phyloP scores from a whole-genome alignment of 352 stramenopile genomes.

The Pythium aquatile region DNA sequence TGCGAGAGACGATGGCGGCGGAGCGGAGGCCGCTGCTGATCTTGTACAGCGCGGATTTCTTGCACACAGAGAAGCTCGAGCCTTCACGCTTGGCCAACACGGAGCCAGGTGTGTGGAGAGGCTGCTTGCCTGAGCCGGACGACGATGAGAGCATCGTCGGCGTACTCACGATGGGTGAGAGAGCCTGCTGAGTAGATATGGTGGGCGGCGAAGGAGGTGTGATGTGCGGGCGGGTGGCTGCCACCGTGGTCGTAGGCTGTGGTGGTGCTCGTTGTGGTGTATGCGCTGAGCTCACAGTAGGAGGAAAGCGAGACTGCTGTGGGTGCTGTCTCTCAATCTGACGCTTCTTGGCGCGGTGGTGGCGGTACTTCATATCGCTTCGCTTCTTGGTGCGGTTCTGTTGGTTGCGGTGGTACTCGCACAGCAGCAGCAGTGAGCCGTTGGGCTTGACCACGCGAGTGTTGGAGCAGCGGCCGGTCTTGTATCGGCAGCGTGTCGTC shows the following conservation, averaged over 20 bases:
- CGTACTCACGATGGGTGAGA: conserved; percentile 18
- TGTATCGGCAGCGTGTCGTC: conserved; percentile 62
- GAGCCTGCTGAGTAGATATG: not conserved
- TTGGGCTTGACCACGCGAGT: conserved; percentile 72
- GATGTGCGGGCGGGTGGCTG: not conserved
- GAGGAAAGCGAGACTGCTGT: not conserved
- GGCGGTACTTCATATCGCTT: conserved; percentile 79
- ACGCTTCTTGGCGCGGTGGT: conserved; percentile 63
- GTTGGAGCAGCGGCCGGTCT: conserved; percentile 76
- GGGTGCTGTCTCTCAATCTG: conserved; percentile 19
- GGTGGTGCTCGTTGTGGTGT: not conserved
- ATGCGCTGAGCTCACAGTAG: not conserved
- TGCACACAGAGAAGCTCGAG: not conserved
- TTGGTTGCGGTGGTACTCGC: conserved; percentile 77
- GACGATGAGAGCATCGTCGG: conserved; percentile 9
- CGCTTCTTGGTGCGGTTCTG: conserved; percentile 88
- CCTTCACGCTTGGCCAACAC: conserved; percentile 6
- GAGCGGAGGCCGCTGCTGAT: conserved; percentile 13
- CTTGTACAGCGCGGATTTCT: conserved; percentile 19
- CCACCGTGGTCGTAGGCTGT: not conserved
- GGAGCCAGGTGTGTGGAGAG: conserved; percentile 7
- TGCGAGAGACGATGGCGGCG: conserved; percentile 13
- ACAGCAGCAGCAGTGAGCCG: conserved; percentile 69
- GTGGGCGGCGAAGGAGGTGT: not conserved
- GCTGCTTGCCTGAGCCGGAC: not conserved